Conservation (phyloP, 768 basidiomycete species). For the Xerocomus spinulosus region DNA sequence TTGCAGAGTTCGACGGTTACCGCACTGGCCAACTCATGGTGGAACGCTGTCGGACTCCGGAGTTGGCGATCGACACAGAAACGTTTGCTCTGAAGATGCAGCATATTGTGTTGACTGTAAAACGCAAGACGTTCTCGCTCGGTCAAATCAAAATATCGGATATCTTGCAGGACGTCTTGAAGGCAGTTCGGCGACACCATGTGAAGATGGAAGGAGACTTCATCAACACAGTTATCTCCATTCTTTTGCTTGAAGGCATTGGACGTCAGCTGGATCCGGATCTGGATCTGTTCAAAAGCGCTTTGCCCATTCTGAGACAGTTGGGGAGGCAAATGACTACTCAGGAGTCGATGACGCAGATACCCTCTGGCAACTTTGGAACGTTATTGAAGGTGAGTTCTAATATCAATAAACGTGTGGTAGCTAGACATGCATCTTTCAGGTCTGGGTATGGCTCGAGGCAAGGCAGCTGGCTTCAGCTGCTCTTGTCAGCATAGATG, state of each 20-base stretch:
- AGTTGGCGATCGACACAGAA: constrained; percentile 86
- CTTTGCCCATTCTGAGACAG: constrained; percentile 88
- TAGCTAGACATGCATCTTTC: constrained; percentile 3
- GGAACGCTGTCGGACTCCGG: constrained; percentile 86
- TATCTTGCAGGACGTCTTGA: constrained; percentile 84
- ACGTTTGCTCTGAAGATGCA: constrained; percentile 98
- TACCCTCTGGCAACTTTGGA: constrained; percentile 70
- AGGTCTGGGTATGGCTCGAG: constrained; percentile 95
- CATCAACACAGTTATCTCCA: constrained; percentile 95
- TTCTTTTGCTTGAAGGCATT: constrained; percentile 91
- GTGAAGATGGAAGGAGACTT: constrained; percentile 99
- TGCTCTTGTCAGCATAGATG: constrained; percentile 77
- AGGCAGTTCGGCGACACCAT: constrained; percentile 82
- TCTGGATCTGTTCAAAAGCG: constrained; percentile 92
- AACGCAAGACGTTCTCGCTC: constrained; percentile 94
- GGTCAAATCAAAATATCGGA: constrained; percentile 97
- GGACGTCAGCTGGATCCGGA: constrained; percentile 89
- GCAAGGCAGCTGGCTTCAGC: constrained; percentile 81
- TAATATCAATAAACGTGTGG: background rate
- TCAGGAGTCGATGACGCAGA: constrained; percentile 53
- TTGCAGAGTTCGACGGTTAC: constrained; percentile 97
- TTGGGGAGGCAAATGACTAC: constrained; percentile 89
- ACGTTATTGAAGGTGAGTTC: constrained; percentile 79
- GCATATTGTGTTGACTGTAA: constrained; percentile 87
- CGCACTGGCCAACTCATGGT: constrained; percentile 94